Conservation (phyloP, 2,329 filamentous ascomycete genomes). For the Colletotrichum sp. region DNA sequence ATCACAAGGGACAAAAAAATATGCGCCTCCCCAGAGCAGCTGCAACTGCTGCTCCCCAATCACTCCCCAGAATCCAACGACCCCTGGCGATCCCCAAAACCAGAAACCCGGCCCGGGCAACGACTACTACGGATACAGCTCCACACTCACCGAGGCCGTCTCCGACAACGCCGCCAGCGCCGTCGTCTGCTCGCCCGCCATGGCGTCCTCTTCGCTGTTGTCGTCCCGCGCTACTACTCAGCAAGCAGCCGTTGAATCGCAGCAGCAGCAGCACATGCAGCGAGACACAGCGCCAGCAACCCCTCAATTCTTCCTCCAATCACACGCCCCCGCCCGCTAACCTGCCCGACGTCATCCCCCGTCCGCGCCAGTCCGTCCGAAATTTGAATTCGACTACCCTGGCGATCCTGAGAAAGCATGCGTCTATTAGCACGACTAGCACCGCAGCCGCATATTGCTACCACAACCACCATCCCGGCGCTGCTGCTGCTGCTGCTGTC, state of each 20-base stretch:
- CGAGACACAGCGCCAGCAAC: neutral
- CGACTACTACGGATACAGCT: neutral
- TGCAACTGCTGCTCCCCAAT: neutral
- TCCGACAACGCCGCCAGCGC: neutral
- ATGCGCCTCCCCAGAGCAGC: neutral
- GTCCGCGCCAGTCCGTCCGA: conserved; percentile 11
- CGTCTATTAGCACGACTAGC: neutral
- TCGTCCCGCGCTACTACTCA: too few species aligned
- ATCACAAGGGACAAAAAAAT: neutral
- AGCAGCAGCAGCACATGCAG: neutral
- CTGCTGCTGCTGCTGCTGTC: neutral
- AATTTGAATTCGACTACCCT: conserved; percentile 1
- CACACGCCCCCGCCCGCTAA: neutral
- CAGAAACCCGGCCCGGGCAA: neutral
- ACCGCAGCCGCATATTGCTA: neutral
- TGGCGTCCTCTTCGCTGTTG: too few species aligned
- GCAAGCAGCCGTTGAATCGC: neutral
- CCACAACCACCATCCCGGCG: neutral
- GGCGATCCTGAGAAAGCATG: neutral
- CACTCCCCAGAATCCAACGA: neutral
- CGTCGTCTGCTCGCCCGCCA: neutral
- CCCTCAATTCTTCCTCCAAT: conserved; percentile 25
- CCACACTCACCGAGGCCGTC: neutral
- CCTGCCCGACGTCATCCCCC: conserved; percentile 21
- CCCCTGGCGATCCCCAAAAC: neutral